A percentile compares a stretch with the other conserved stretches of the same genome.
Conservation (phyloP, 2,329 filamentous ascomycete genomes). For the Colletotrichum abscissum region DNA sequence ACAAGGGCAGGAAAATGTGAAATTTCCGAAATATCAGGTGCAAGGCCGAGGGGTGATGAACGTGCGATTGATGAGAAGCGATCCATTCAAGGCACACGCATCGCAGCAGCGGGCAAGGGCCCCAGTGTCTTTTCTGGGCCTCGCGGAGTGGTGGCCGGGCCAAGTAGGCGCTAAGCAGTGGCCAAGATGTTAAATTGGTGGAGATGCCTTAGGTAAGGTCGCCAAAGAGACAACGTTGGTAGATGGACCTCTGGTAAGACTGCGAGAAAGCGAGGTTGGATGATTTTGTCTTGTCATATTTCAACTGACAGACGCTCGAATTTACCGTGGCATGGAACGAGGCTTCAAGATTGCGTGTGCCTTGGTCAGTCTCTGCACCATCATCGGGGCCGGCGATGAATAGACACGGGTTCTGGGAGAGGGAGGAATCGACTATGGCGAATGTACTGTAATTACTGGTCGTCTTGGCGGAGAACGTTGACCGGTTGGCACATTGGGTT, state of each 20-base stretch:
- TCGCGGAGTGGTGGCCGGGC: not conserved
- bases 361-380: no score
- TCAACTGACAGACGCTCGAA: no score
- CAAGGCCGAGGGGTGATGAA: not conserved
- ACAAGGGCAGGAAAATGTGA: not conserved
- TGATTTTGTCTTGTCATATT: no score
- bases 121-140: not conserved
- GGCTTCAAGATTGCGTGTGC: no score
- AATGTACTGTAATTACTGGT: no score
- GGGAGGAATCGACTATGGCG: no score
- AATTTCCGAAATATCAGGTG: conserved; percentile 3
- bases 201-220: conserved; percentile 11
- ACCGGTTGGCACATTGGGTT: not conserved
- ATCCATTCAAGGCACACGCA: conserved; percentile 13
- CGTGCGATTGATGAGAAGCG: conserved; percentile 11
- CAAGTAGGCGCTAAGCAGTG: not conserved
- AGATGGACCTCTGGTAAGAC: not conserved
- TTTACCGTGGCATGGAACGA: no score
- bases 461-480: not conserved
- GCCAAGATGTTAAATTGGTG: not conserved
- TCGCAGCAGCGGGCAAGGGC: not conserved
- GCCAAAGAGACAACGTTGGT: not conserved
- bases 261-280: not conserved
- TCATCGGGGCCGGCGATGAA: no score
- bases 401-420: no score